Conservation (phyloP, 805 yeast species). For the Schizosaccharomyces cryophilus region DNA sequence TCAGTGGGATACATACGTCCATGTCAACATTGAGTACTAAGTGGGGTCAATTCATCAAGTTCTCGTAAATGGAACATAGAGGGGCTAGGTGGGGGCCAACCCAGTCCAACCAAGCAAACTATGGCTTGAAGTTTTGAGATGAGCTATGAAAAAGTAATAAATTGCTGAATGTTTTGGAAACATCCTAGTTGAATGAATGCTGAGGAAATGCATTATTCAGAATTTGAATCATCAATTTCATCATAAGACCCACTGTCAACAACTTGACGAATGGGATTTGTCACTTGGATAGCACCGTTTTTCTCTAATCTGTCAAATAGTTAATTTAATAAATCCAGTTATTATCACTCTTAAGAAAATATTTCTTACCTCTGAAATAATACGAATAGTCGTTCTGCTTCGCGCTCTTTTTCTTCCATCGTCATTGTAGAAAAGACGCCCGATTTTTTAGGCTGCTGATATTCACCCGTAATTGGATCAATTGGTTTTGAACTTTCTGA, state of each 20-base stretch:
- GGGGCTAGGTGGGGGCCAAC: too few relatives aligned
- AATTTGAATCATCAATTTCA: not conserved
- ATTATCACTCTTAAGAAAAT: not conserved
- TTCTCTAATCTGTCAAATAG: constrained; percentile 10
- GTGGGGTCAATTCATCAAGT: too few relatives aligned
- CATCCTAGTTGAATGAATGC: not conserved
- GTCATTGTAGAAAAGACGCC: constrained; percentile 13
- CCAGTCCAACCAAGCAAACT: not conserved
- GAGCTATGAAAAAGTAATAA: not conserved
- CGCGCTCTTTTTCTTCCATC: constrained; percentile 20
- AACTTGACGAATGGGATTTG: not conserved
- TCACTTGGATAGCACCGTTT: not conserved
- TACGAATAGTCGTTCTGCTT: constrained; percentile 22
- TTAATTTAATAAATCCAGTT: not conserved
- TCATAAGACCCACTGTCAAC: not conserved
- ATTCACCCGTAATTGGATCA: constrained; percentile 14
- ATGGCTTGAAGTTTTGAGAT: not conserved
- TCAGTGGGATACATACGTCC: too few relatives aligned
- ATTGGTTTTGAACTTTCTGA: not conserved
- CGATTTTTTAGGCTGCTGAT: constrained; percentile 4
- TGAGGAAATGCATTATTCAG: not conserved
- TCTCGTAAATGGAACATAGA: too few relatives aligned
- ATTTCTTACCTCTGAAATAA: constrained; percentile 16
- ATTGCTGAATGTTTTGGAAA: not conserved
- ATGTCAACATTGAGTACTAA: too few relatives aligned